Conservation (phyloP, 2,329 filamentous ascomycete genomes). For the Pseudocercospora vitis region DNA sequence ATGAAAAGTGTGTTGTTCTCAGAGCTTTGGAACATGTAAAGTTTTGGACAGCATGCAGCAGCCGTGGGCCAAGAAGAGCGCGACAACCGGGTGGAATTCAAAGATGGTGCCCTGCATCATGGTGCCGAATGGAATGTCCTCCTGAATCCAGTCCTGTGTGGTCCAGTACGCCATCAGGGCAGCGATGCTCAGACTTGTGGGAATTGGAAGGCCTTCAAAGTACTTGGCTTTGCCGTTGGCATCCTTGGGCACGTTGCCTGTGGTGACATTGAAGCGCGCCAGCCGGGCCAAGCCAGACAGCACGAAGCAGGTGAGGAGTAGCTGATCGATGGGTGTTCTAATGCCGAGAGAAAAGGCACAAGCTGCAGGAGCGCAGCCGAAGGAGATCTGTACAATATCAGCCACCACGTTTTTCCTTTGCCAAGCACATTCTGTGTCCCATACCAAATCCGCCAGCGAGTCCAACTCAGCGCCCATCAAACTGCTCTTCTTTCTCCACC, state of each 20-base stretch:
- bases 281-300: conserved; percentile 91
- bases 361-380: conserved; percentile 84
- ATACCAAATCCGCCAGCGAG: conserved; percentile 89
- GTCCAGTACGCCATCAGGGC: conserved; percentile 89
- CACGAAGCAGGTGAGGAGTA: conserved; percentile 83
- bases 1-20: not conserved
- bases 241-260: conserved; percentile 85
- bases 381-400: conserved; percentile 70
- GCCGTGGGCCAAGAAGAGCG: conserved; percentile 83
- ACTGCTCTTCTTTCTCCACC: conserved; percentile 95
- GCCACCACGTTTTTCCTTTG: not conserved
- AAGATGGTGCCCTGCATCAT: conserved; percentile 65
- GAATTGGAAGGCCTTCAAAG: conserved; percentile 96
- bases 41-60: conserved; percentile 95
- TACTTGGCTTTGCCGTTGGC: conserved; percentile 86
- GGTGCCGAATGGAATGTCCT: conserved; percentile 74
- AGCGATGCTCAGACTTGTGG: conserved; percentile 79
- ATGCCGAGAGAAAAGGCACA: conserved; percentile 87
- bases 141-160: conserved; percentile 73
- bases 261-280: conserved; percentile 96
- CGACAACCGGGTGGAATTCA: conserved; percentile 81
- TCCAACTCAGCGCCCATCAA: conserved; percentile 98
- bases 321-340: conserved; percentile 78
- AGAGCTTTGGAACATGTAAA: conserved; percentile 87
- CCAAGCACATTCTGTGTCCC: conserved; percentile 30